A percentile compares a stretch with the other conserved stretches of the same genome.
phyloP scores from a whole-genome alignment of 768 basidiomycete species.

The Naganishia friedmannii region DNA sequence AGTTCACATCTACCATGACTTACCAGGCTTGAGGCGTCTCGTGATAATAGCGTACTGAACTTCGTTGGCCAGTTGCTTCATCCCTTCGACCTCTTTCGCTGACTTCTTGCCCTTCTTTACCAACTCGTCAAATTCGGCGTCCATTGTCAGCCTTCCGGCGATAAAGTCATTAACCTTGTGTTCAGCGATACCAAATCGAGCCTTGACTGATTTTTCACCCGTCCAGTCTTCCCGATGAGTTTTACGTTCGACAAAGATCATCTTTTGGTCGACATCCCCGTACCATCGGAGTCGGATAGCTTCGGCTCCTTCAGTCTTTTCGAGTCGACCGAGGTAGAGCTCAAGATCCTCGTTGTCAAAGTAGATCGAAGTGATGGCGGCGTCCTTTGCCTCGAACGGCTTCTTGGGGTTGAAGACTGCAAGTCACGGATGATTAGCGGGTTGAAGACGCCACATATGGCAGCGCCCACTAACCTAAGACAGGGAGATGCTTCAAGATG shows the following conservation, averaged over 20 bases:
- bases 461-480: constrained; percentile 65
- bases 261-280: constrained; percentile 77
- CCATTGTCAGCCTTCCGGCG: constrained; percentile 84
- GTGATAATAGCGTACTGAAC: constrained; percentile 87
- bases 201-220: constrained; percentile 96
- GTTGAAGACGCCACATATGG: not conserved
- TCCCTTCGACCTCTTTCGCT: constrained; percentile 81
- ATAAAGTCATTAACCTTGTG: constrained; percentile 87
- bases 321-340: constrained; percentile 89
- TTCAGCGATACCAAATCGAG: constrained; percentile 92
- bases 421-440: not conserved
- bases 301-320: constrained; percentile 98
- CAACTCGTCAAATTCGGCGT: constrained; percentile 82
- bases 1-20: constrained; percentile 42
- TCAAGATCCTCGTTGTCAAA: constrained; percentile 95
- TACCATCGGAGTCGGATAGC: constrained; percentile 97
- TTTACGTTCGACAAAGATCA: constrained; percentile 58
- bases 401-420: constrained; percentile 90
- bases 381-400: constrained; percentile 80
- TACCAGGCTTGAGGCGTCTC: constrained; percentile 76
- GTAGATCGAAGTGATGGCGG: constrained; percentile 94
- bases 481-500: constrained; percentile 86
- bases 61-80: constrained; percentile 96
- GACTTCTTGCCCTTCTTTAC: constrained; percentile 88
- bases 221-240: constrained; percentile 96